Conservation (phyloP, 176 grass and related monocot genomes). For the Triticum aestivum region DNA sequence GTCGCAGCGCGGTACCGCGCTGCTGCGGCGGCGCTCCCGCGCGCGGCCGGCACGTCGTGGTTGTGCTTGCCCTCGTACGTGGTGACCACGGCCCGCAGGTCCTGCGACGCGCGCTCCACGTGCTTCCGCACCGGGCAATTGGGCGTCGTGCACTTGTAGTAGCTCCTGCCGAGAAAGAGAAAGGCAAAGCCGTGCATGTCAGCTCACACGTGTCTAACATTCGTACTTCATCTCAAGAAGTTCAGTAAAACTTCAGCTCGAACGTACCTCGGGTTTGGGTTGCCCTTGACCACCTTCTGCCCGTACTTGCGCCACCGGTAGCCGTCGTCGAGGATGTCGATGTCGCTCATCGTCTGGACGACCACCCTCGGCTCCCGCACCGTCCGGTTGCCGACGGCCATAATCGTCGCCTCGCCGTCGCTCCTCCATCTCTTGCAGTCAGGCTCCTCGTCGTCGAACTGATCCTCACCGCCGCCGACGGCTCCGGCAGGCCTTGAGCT, state of each 20-base stretch:
- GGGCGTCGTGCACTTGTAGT: constrained; percentile 88
- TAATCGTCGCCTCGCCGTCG: constrained; percentile 22
- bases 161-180: constrained; percentile 47
- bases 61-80: constrained; percentile 92
- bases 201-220: constrained; percentile 3
- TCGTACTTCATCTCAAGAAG: not conserved
- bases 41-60: constrained; percentile 78
- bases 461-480: not conserved
- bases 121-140: constrained; percentile 84
- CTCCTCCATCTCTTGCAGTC: constrained; percentile 72
- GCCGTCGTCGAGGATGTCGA: constrained; percentile 84
- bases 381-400: constrained; percentile 45
- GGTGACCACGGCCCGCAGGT: constrained; percentile 78
- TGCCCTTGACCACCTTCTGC: constrained; percentile 74
- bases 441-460: constrained; percentile 50
- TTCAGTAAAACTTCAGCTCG: too few species aligned
- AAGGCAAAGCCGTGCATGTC: not conserved
- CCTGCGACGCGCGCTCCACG: constrained; percentile 86
- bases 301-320: constrained; percentile 67
- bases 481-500: constrained; percentile 37
- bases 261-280: constrained; percentile 57
- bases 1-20: constrained; percentile 33
- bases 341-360: constrained; percentile 81
- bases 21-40: constrained; percentile 39
- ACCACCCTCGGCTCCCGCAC: constrained; percentile 79